A percentile compares a stretch with the other conserved stretches of the same genome.
Conservation (phyloP, 805 yeast genomes). For the Spathaspora hagerdaliae region DNA sequence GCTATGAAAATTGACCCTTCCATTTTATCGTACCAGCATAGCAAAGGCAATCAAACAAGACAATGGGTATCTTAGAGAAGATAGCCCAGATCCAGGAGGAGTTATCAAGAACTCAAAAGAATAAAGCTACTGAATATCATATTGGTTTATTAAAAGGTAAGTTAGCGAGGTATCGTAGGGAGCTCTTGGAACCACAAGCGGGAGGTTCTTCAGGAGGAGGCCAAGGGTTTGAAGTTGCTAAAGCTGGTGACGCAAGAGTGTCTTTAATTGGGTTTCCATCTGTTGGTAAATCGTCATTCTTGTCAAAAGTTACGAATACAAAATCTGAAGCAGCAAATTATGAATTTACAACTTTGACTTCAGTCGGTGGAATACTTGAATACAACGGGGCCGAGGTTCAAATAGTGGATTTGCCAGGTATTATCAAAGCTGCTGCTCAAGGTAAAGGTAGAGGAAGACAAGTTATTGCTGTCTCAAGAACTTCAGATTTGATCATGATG, state of each 20-base stretch:
- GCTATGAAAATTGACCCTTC: no score
- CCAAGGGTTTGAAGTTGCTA: conserved; percentile 88
- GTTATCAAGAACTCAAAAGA: conserved; percentile 91
- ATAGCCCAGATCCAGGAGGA: conserved; percentile 89
- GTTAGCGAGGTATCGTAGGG: conserved; percentile 87
- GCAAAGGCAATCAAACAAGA: no score
- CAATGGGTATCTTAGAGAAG: conserved; percentile 51
- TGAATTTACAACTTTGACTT: conserved; percentile 92
- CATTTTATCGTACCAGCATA: no score
- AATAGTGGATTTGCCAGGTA: conserved; percentile 96
- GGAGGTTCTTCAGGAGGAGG: conserved; percentile 74
- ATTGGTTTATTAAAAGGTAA: conserved; percentile 92
- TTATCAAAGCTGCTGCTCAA: conserved; percentile 92
- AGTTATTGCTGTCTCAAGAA: conserved; percentile 93
- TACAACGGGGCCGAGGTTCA: conserved; percentile 97
- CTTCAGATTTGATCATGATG: conserved; percentile 90
- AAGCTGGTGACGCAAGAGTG: conserved; percentile 94
- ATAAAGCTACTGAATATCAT: conserved; percentile 97
- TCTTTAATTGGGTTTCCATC: conserved; percentile 96
- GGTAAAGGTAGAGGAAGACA: conserved; percentile 98
- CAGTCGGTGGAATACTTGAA: conserved; percentile 93
- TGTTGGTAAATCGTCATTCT: conserved; percentile 91
- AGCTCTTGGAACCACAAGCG: conserved; percentile 84
- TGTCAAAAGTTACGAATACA: conserved; percentile 87
- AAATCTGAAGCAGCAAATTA: conserved; percentile 93